A percentile compares a stretch with the other conserved stretches of the same genome.
Evolutionary conservation across 495 filamentous ascomycete species (phyloP).

Genomic region (Aspergillus sclerotiicarbonarius): DNA sequence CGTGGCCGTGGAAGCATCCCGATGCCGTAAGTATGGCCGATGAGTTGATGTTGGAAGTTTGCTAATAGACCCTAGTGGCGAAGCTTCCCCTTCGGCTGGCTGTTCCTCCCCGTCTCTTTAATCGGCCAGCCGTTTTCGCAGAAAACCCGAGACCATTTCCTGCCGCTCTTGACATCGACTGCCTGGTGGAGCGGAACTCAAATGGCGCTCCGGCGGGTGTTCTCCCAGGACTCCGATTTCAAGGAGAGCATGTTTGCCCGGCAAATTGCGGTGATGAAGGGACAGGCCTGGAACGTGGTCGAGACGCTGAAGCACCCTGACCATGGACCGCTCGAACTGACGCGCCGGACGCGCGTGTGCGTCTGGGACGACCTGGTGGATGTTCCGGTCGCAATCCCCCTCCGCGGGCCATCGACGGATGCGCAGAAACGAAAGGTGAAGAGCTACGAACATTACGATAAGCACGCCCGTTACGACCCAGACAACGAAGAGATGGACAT

Average conservation of each 20-base stretch:
- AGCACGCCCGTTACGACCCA: slow-evolving; percentile 28
- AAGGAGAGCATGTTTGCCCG: slow-evolving; percentile 96
- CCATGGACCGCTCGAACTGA: slow-evolving; percentile 91
- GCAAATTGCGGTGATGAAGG: slow-evolving; percentile 98
- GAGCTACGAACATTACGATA: slow-evolving; percentile 29
- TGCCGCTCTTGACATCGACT: slow-evolving; percentile 88
- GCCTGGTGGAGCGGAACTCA: slow-evolving; percentile 97
- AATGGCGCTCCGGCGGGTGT: slow-evolving; percentile 74
- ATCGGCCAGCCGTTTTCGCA: slow-evolving; percentile 96
- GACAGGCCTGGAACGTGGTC: slow-evolving; percentile 98
- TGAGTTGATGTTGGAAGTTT: background rate
- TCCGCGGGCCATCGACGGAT: slow-evolving; percentile 73
- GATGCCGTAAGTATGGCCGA: slow-evolving; percentile 64
- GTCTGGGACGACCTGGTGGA: slow-evolving; percentile 99
- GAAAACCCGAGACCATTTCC: slow-evolving; percentile 87
- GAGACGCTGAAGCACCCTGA: slow-evolving; percentile 91
- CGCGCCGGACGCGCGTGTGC: slow-evolving; percentile 82
- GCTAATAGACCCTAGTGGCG: slow-evolving; percentile 55
- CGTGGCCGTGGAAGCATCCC: slow-evolving; percentile 99
- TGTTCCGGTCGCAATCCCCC: slow-evolving; percentile 87
- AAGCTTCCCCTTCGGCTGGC: slow-evolving; percentile 97
- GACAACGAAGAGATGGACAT: slow-evolving; percentile 90
- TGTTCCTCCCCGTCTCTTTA: slow-evolving; percentile 93
- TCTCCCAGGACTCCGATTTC: slow-evolving; percentile 90
- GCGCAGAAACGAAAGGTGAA: slow-evolving; percentile 61